Percentiles rank a stretch among this genome's conserved stretches.
Conservation (phyloP, 306 rosid species). For the Lagenaria siceraria region DNA sequence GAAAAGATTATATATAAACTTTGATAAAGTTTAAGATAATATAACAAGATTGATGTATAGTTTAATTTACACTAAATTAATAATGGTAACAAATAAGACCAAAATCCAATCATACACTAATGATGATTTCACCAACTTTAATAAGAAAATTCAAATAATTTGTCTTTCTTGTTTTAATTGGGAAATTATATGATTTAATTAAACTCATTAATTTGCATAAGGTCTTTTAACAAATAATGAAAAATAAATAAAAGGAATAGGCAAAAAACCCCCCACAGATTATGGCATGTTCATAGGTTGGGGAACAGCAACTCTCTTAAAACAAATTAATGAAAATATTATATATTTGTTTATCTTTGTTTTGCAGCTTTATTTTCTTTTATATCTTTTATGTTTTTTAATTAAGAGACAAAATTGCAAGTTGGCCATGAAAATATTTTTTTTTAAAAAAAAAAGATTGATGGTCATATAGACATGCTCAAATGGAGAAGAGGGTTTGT, state of each 20-base stretch:
- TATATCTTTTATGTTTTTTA: background rate
- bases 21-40: background rate
- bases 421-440: background rate
- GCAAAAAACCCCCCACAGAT: constrained; percentile 4
- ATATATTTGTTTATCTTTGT: constrained; percentile 5
- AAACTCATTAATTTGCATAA: background rate
- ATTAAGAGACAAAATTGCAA: background rate
- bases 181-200: background rate
- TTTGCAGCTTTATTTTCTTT: background rate
- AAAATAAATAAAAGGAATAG: background rate
- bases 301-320: constrained; percentile 16
- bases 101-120: background rate
- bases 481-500: background rate
- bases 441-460: background rate
- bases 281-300: constrained; percentile 16
- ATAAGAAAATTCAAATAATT: background rate
- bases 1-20: background rate
- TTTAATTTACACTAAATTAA: background rate
- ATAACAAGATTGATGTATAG: background rate
- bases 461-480: background rate
- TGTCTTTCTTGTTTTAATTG: background rate
- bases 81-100: background rate
- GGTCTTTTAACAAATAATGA: background rate
- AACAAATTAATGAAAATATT: constrained; percentile 1
- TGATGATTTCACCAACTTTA: background rate